These are phyloP conservation scores for Ophiostoma australiae DNA, from an alignment of 2,329 filamentous ascomycete species.

Conservation along the genomic window DNA sequence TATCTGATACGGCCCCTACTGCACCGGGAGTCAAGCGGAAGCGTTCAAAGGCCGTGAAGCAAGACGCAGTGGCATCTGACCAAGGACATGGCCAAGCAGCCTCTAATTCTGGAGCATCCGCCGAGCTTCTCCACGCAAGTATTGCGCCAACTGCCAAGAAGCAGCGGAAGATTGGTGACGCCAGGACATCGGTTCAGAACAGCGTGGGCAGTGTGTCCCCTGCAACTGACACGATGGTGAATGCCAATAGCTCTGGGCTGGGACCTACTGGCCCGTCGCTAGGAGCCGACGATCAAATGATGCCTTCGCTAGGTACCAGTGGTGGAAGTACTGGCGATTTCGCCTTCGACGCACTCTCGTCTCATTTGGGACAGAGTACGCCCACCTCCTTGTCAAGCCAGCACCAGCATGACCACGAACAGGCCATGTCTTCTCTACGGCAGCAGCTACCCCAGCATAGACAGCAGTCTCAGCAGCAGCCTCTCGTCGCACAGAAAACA, in stretches of 20 bases:
- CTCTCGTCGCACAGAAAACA: constrained; percentile 25
- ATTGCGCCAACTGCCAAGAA: constrained; percentile 35
- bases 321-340: constrained; percentile 18
- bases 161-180: constrained; percentile 37
- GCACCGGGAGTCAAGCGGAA: constrained; percentile 33
- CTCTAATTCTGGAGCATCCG: constrained; percentile 18
- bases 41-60: constrained; percentile 29
- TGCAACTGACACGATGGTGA: constrained; percentile 14
- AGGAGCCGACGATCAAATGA: constrained; percentile 19
- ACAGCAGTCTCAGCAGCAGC: constrained; percentile 21
- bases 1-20: constrained; percentile 10
- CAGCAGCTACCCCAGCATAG: constrained; percentile 17
- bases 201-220: constrained; percentile 23
- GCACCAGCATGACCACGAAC: constrained; percentile 26
- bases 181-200: constrained; percentile 29
- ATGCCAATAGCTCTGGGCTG: not conserved
- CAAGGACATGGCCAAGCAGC: not conserved
- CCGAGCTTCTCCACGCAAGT: not conserved
- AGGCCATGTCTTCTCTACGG: constrained; percentile 23
- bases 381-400: constrained; percentile 25
- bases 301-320: constrained; percentile 22
- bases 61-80: constrained; percentile 5
- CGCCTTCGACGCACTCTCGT: constrained; percentile 25
- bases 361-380: constrained; percentile 24
- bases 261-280: constrained; percentile 13